Evolutionary conservation across 2,329 filamentous ascomycete genomes (phyloP).

Genomic region (Mollisia scopiformis): DNA sequence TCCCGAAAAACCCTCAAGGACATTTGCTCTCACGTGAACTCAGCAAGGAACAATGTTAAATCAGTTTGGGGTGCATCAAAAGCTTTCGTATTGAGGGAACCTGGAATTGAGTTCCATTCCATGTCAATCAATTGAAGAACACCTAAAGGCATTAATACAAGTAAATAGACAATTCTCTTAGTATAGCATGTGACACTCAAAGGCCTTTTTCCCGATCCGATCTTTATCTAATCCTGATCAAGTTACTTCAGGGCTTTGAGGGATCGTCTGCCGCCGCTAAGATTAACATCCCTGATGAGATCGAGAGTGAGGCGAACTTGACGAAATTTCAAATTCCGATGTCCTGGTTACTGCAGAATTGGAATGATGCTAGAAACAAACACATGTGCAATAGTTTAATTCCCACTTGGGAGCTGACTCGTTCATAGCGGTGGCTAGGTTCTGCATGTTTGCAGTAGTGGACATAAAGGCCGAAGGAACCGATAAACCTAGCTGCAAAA

Average conservation of each 20-base stretch:
- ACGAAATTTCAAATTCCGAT: neutral
- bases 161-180: neutral
- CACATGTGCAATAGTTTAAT: neutral
- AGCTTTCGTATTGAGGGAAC: too few species aligned
- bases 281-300: neutral
- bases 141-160: neutral
- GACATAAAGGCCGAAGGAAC: neutral
- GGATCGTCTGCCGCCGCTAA: neutral
- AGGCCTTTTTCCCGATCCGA: neutral
- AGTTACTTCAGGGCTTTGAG: neutral
- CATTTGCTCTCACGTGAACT: neutral
- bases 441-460: neutral
- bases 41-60: too few species aligned
- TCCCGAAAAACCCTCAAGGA: neutral
- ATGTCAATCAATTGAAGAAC: neutral
- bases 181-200: neutral
- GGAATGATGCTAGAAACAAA: neutral
- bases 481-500: neutral
- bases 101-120: too few species aligned
- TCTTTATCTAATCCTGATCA: neutral
- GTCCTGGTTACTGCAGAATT: neutral
- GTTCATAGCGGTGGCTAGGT: neutral
- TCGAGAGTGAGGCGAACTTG: neutral
- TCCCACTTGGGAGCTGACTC: neutral
- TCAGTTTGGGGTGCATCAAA: too few species aligned